phyloP scores from a whole-genome alignment of 2,329 filamentous ascomycete genomes.

The Exophiala bonariae region DNA sequence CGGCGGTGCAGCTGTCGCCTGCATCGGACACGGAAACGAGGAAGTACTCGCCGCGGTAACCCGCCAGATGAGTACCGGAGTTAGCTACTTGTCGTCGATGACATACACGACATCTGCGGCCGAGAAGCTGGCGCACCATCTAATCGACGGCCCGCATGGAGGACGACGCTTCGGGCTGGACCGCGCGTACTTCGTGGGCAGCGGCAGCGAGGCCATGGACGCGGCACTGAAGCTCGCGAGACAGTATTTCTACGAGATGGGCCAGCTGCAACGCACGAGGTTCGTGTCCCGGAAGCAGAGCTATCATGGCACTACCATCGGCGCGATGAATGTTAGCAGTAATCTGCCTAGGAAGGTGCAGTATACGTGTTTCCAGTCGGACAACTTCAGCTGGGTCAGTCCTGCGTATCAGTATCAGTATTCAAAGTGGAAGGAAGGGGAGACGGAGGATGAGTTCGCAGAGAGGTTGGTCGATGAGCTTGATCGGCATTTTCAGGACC shows the following conservation, averaged over 20 bases:
- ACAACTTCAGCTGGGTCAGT: conserved; percentile 61
- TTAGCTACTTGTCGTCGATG: conserved; percentile 60
- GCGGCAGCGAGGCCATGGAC: conserved; percentile 61
- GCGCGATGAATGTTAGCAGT: conserved; percentile 64
- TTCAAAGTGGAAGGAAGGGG: conserved; percentile 51
- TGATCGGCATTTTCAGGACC: conserved; percentile 63
- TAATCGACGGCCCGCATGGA: conserved; percentile 53
- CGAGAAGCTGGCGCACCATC: conserved; percentile 52
- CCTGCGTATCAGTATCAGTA: conserved; percentile 62
- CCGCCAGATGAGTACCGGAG: conserved; percentile 55
- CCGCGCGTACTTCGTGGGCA: background rate
- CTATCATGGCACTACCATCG: conserved; percentile 72
- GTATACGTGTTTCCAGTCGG: conserved; percentile 61
- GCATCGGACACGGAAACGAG: conserved; percentile 66
- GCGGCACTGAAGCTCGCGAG: conserved; percentile 66
- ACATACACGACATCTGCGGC: conserved; percentile 57
- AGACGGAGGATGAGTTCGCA: conserved; percentile 62
- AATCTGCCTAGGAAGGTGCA: conserved; percentile 60
- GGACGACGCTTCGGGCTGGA: background rate
- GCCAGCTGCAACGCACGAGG: conserved; percentile 53
- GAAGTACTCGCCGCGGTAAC: conserved; percentile 62
- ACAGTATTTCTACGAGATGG: conserved; percentile 66
- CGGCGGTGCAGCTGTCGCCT: conserved; percentile 69
- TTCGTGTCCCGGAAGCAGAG: conserved; percentile 67
- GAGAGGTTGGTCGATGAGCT: conserved; percentile 62